These are phyloP conservation scores for Fusarium aywerte DNA, from an alignment of 2,329 filamentous ascomycete genomes.

Conservation along the genomic window DNA sequence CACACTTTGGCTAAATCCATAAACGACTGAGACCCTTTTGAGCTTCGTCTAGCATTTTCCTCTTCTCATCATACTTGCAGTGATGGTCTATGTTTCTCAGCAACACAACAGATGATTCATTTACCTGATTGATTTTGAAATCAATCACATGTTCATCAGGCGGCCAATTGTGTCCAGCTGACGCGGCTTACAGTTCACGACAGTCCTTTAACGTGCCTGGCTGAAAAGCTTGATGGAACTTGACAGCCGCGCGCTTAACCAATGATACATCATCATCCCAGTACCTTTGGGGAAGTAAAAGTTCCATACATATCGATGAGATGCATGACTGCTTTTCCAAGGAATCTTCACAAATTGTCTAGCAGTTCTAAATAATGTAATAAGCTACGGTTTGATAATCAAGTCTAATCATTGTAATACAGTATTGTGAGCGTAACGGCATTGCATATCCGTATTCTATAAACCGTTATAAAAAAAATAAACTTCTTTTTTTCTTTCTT, in stretches of 20 bases:
- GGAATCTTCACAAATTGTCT: neutral
- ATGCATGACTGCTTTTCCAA: neutral
- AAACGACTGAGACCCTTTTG: slow-evolving; percentile 1
- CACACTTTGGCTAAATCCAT: slow-evolving; percentile 18
- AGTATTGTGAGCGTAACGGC: neutral
- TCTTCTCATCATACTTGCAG: slow-evolving; percentile 4
- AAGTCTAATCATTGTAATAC: too few species aligned
- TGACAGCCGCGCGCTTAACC: slow-evolving; percentile 40
- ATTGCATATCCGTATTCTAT: neutral
- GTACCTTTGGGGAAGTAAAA: neutral
- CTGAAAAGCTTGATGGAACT: slow-evolving; percentile 2
- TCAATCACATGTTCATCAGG: slow-evolving; percentile 22
- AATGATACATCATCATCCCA: neutral
- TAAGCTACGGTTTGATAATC: too few species aligned
- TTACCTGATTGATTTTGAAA: slow-evolving; percentile 1
- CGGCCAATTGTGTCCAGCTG: slow-evolving; percentile 7
- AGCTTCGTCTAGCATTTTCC: slow-evolving; percentile 3
- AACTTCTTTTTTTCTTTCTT: neutral
- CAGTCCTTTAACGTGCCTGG: neutral
- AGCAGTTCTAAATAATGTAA: too few species aligned
- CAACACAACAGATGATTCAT: neutral
- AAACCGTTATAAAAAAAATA: neutral
- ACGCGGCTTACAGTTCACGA: slow-evolving; percentile 14
- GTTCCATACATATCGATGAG: neutral
- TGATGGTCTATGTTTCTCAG: neutral